Base-by-base conservation (phyloP, 345 rosid genomes). In the Lepidium aucheri region DNA sequence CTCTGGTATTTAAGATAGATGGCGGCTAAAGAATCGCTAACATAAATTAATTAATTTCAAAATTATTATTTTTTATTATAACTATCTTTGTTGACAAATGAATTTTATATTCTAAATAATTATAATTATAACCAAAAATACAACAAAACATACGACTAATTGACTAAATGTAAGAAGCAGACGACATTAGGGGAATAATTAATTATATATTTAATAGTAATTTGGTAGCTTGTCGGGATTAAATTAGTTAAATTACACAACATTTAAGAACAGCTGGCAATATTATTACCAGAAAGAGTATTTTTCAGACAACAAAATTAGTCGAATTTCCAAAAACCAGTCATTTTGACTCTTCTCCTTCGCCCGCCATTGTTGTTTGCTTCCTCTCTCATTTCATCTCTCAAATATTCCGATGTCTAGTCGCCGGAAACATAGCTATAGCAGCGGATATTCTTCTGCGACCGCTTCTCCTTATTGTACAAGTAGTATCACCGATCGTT, bases 371-470 rank as follows among this genome's bases (percentile, higher is more conserved):
- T 42, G 44, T 34, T 26, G n/a, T 22, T 28, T 56, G 35, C 35
- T 65, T 35, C 44, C 47, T 8, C 12, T 40, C 56, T 22, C 57
- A n/a, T 3, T 20, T 54, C 12, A 22, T 33, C 14, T 18, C 9
- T 9, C 32, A 8, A 28, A 1, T 40, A 52, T 77, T 30, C 44
- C 76, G 49, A 73, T 68, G 55, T 56, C 60, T 60, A 57, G 60
- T 52, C 69, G 77, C 74, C 83, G 85, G 68, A 78, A 66, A 47
- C 53, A 67, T 30, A 66, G 74, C 78, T 67, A 78, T 57, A 81
- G 65, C 13, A 33, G 36, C 2, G 44, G 84, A 59, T 65, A 83
- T 9, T 83, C 83, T 30, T 84, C 85, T 12, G 38, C 74, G 58
- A 75, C 70, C 38, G 41, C 65, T 11, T 75, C 61, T 61, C 74